Conservation (phyloP, 2,329 filamentous ascomycete species). For the Xylaria hypoxylon region DNA sequence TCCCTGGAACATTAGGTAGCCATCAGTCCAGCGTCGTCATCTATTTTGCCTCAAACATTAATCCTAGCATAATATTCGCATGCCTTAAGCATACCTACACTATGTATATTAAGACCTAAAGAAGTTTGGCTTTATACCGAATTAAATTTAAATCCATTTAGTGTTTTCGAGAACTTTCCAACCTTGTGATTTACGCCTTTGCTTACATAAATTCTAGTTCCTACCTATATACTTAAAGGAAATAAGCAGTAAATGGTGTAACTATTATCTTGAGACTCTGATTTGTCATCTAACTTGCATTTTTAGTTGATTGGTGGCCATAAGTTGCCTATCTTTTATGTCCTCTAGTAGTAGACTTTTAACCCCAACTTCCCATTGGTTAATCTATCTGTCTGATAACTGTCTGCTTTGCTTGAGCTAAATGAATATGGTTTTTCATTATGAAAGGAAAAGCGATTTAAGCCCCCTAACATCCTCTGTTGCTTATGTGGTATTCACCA, state of each 20-base stretch:
- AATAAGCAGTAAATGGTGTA: no score
- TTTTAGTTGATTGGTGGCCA: background rate
- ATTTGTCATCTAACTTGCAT: background rate
- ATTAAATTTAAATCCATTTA: background rate
- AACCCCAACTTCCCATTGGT: background rate
- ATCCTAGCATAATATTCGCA: background rate
- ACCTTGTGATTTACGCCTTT: no score
- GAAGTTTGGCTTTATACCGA: conserved; percentile 4
- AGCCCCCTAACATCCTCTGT: background rate
- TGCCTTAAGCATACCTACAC: background rate
- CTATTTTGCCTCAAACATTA: conserved; percentile 18
- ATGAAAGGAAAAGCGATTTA: background rate
- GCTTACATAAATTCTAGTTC: no score
- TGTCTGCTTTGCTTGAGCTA: no score
- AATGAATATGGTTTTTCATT: no score
- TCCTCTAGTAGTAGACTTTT: background rate
- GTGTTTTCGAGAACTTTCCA: background rate
- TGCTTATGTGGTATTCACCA: background rate
- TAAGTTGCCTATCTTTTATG: background rate
- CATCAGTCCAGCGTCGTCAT: conserved; percentile 24
- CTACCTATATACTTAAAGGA: no score
- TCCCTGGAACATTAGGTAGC: conserved; percentile 9
- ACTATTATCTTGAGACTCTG: background rate
- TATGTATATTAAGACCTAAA: background rate
- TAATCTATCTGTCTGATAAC: no score